Base-by-base conservation (phyloP, 306 rosid species). In the Rosa persica region DNA sequence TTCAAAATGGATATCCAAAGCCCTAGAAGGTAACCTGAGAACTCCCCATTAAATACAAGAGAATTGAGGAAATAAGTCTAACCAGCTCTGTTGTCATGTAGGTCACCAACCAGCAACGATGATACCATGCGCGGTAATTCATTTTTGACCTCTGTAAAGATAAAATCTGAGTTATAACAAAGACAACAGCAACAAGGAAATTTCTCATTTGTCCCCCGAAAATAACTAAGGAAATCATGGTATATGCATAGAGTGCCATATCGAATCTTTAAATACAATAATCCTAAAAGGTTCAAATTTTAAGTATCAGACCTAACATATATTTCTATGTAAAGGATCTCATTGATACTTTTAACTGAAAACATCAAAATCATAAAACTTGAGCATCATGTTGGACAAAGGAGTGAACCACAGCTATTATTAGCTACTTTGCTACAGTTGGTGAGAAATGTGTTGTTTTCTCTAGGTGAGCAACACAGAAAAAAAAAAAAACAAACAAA, bases 71-170 rank as follows among this genome's bases (percentile, higher is more conserved):
- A n/a, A 43, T n/a, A 57, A 47, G 73, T 22, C 83, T 74, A 68
- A 90, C 97, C 93, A 87, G 96, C 47, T 89, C 89, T 34, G 69
- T 77, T 48, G 87, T 77, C 96, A 92, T 95, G 88, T 89, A 83
- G 67, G 87, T 78, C 80, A 91, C 89, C 82, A 95, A 84, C 98
- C 97, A 91, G 90, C 92, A 81, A 7, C 98, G 88, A 75, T 95
- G 93, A 80, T 87, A 92, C 98, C 98, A 95, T 80, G 98, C 98
- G 78, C 97, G 96, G 77, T 92, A 91, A 82, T 95, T 95, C 98
- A 92, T 95, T 87, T 92, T 95, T 67, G 88, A 91, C 78, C 89
- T 87, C 98, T 95, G 87, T 55, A 82, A 78, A 80, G 72, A 72
- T 76, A 75, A 49, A 80, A 79, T 76, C 23, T 42, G 75, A 79